These are phyloP conservation scores for Calonectria pteridis DNA, from an alignment of 2,329 filamentous ascomycete species.

Conservation along the genomic window DNA sequence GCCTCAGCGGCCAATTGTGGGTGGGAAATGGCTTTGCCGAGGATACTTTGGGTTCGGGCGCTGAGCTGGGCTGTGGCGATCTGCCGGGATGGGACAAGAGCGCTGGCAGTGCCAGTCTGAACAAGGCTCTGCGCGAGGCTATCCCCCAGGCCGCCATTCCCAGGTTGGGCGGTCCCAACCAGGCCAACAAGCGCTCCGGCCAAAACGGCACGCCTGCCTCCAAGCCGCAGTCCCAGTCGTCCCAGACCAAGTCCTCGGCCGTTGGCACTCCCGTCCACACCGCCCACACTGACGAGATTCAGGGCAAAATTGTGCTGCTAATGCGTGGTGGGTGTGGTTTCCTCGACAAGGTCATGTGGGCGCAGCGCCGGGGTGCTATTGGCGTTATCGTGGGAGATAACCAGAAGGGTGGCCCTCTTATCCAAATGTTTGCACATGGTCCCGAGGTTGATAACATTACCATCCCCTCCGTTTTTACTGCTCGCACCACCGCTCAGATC, in stretches of 20 bases:
- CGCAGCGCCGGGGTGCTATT: constrained; percentile 87
- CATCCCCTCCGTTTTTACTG: constrained; percentile 95
- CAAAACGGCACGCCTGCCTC: not conserved
- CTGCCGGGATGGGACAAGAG: constrained; percentile 87
- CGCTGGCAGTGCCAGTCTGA: constrained; percentile 59
- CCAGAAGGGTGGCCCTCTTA: constrained; percentile 86
- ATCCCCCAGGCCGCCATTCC: constrained; percentile 37
- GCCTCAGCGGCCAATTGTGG: constrained; percentile 92
- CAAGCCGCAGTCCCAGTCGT: constrained; percentile 8
- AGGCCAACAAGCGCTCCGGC: constrained; percentile 27
- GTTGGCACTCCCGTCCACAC: constrained; percentile 89
- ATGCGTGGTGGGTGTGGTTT: constrained; percentile 96
- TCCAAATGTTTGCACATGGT: constrained; percentile 98
- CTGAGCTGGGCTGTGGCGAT: constrained; percentile 95
- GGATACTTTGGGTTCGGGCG: constrained; percentile 75
- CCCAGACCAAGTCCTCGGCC: constrained; percentile 64
- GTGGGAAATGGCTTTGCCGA: constrained; percentile 93
- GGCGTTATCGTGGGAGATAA: constrained; percentile 96
- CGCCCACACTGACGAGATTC: constrained; percentile 80
- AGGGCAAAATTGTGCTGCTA: constrained; percentile 91
- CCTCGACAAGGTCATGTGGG: constrained; percentile 97
- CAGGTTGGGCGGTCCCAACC: constrained; percentile 25
- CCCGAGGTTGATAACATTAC: constrained; percentile 91
- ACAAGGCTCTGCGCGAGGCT: constrained; percentile 52
- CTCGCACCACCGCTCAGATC: constrained; percentile 92